Evolutionary conservation across 2,329 filamentous ascomycete genomes (phyloP), one percentile per base, ranked within the genome.

Genomic region (Davidsoniella eucalypti): DNA sequence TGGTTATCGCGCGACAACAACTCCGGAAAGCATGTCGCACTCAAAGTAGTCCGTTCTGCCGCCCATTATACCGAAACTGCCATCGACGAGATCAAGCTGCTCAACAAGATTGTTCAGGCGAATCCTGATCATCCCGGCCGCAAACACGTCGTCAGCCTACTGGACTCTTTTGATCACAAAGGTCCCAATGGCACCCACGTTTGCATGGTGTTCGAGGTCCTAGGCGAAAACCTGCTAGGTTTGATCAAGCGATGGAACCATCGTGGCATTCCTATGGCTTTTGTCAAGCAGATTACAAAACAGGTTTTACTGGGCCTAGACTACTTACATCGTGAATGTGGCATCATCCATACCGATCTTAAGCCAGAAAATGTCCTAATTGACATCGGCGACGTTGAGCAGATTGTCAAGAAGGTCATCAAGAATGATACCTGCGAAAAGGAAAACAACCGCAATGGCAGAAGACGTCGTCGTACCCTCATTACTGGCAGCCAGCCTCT

Each of bases 181-280:
- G 92, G 92, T 8, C 90, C 90, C 41, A 93, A 98, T 61, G 92
- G 92, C 44, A 84, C 87, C 47, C 92, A 98, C 62, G 87, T 96
- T 53, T 98, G 92, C 70, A 96, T 98, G 90, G 92, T 98, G 6
- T 98, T 98, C 60, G 92, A 98, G 65, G 92, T 98, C 3, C 68
- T 98, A 51, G 92, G 92, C 49, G 88, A 96, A 73, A 96, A 96
- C 62, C 67, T 96, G 56, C 69, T 96, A 49, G 90, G 92, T 23
- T 68, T 98, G 62, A 95, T 98, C 72, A 96, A 96, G 76, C 81
- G 86, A 59, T 96, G 90, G 88, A 95, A 96, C 64, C 92, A 96
- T 65, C 78, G 92, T 54, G 92, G 92, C 45, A 96, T 98, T 52
- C 92, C 92, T 41, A 94, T 94, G 81, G 78, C 86, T 14, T 74